Evolutionary conservation across 2,329 filamentous ascomycete genomes (phyloP).

Genomic region (Penicillium freii): DNA sequence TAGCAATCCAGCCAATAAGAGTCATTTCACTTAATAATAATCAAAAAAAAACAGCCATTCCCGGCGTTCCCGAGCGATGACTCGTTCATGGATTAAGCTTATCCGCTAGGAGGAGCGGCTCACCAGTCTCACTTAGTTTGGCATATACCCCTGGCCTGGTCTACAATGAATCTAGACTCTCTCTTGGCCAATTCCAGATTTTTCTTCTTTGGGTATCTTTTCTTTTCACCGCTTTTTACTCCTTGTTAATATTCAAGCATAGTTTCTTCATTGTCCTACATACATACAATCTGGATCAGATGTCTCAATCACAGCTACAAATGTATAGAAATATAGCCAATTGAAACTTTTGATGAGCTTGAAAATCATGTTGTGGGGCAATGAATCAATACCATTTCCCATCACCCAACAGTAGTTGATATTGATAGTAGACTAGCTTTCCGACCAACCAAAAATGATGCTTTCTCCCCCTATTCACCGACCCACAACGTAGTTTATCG

Average conservation of each 20-base stretch:
- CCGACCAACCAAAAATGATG: not conserved
- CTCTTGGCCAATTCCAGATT: not conserved
- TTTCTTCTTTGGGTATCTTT: not conserved
- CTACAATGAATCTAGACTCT: not conserved
- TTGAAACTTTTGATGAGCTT: not conserved
- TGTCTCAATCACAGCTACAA: not conserved
- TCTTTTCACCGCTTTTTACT: conserved; percentile 5
- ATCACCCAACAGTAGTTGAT: not conserved
- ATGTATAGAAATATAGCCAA: not conserved
- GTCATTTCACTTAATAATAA: not conserved
- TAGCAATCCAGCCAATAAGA: not conserved
- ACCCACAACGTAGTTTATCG: too few species aligned
- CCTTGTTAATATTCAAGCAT: not conserved
- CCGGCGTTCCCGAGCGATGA: conserved; percentile 6
- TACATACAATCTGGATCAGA: not conserved
- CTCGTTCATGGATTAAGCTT: conserved; percentile 19
- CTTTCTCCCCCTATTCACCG: too few species aligned
- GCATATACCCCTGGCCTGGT: conserved; percentile 2
- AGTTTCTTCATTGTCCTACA: not conserved
- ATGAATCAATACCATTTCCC: too few species aligned
- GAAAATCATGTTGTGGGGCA: not conserved
- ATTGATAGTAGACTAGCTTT: not conserved
- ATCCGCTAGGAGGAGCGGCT: conserved; percentile 7
- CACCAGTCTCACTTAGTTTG: not conserved
- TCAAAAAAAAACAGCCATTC: not conserved